Evolutionary conservation across 1,284 basidiomycete species (phyloP), one percentile per base, ranked within the genome.

Genomic region (Ceratobasidium sp.): DNA sequence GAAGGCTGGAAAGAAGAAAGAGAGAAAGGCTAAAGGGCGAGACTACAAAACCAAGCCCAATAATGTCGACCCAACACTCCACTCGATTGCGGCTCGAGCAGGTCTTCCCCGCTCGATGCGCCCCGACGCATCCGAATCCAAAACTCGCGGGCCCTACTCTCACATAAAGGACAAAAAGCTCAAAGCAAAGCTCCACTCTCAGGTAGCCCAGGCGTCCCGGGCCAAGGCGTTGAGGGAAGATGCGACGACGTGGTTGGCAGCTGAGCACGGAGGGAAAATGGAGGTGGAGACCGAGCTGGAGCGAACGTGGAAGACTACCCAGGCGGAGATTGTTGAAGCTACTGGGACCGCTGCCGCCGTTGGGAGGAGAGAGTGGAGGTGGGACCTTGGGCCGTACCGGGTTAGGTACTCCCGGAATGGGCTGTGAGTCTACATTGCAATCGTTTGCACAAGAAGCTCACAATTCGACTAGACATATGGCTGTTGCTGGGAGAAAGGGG

Each of bases 351-450:
- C 94, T 78, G 91, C 91, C 1, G 90, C 91, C 1, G 88, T 85
- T 75, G 95, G 96, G 57, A 86, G 92, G 66, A 92, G 90, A 81
- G 94, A 96, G 82, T 90, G 94, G 84, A 91, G 89, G 78, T 84
- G 99, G 59, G 95, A 97, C 77, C 92, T 93, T n/a, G 97, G 97
- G 0, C 92, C 93, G 29, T 93, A 98, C 84, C 85, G 91, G 82
- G 85, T 88, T 82, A 83, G 95, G 85, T 99, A 98, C 85, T 95
- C 95, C 3, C 86, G 93, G 78, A 98, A 99, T 82, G 97, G 97
- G 78, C 88, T 95, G 90, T 95, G 80, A 82, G 89, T 87, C 17
- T 77, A 54, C 46, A 78, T 68, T 80, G 25, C 29, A 61, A 61
- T 61, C 8, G 37, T 62, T 75, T 76, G 73, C 68, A 46, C 76